phyloP scores from a whole-genome alignment of 805 yeast genomes.

The Nakazawaea siamensis region DNA sequence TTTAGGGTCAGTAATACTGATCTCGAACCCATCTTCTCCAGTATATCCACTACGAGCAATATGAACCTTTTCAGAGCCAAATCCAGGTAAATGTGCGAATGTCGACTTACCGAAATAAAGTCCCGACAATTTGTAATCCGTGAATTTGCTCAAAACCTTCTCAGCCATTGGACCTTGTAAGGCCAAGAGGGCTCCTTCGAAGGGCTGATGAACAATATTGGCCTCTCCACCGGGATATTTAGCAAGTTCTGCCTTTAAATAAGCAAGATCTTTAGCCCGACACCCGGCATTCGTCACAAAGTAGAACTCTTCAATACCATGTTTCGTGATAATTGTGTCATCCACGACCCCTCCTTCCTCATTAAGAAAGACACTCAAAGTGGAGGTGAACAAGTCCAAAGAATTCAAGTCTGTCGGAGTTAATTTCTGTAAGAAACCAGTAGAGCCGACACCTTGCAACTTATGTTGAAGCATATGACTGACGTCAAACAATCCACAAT shows the following conservation, averaged over 20 bases:
- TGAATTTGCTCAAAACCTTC: constrained; percentile 53
- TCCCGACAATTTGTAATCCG: constrained; percentile 47
- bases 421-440: constrained; percentile 61
- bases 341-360: constrained; percentile 78
- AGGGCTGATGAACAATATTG: constrained; percentile 27
- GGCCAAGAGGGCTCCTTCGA: constrained; percentile 76
- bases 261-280: constrained; percentile 67
- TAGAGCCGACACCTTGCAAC: constrained; percentile 60
- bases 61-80: constrained; percentile 44
- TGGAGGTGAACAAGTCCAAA: constrained; percentile 51
- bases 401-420: constrained; percentile 81
- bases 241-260: constrained; percentile 45
- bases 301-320: constrained; percentile 62
- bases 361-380: constrained; percentile 70
- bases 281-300: constrained; percentile 97
- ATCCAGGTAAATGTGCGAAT: constrained; percentile 34
- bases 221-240: constrained; percentile 24
- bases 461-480: constrained; percentile 96
- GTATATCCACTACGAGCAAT: constrained; percentile 96
- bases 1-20: constrained; percentile 57
- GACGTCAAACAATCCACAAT: constrained; percentile 91
- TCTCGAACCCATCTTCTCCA: constrained; percentile 97
- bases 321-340: constrained; percentile 88
- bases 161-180: constrained; percentile 89
- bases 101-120: constrained; percentile 70